Evolutionary conservation across 345 rosid species (phyloP), one percentile per base, ranked within the genome.

Genomic region (Hirschfeldia incana): DNA sequence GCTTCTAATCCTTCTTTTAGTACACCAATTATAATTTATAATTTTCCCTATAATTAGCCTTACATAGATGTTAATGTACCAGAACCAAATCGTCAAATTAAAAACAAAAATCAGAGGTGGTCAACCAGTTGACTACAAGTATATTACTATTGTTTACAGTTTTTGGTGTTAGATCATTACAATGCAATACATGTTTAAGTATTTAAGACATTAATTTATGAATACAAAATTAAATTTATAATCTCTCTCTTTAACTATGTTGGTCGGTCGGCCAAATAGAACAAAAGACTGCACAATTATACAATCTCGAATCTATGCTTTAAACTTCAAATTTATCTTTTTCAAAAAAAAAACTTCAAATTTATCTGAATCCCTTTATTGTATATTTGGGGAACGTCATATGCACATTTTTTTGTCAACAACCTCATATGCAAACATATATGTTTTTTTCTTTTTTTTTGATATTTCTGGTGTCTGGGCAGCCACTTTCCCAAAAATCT

Each of bases 311-410:
- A 78, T 64, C 28, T 60, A 17, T 17, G 8, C 10, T 60, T 28
- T 57, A 55, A 70, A 72, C 68, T 72, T 65, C 5, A 17, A 10
- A 21, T 37, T 44, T 8, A 13, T 72, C 7, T 55, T n/a, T n/a
- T n/a, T n/a, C n/a, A n/a, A n/a, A n/a, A n/a, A n/a, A n/a, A n/a
- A 55, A 70, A 72, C 68, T 72, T 65, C 5, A 17, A 10, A 21
- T 37, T 44, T 8, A 13, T 72, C 7, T 55, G 49, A 37, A 71
- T 70, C 26, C 4, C 9, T 70, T 63, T 26, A 15, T 34, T 51
- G 4, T 10, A 26, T 16, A 58, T 28, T 9, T 46, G 12, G 33
- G 4, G 63, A 61, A 49, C 12, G 42, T 63, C 26, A 15, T 77
- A n/a, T 33, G 37, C 21, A 21, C 21, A 21, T 21, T 21, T 21